Base-by-base conservation (phyloP, 2,329 filamentous ascomycete genomes). In the Pseudogymnoascus verrucosus region DNA sequence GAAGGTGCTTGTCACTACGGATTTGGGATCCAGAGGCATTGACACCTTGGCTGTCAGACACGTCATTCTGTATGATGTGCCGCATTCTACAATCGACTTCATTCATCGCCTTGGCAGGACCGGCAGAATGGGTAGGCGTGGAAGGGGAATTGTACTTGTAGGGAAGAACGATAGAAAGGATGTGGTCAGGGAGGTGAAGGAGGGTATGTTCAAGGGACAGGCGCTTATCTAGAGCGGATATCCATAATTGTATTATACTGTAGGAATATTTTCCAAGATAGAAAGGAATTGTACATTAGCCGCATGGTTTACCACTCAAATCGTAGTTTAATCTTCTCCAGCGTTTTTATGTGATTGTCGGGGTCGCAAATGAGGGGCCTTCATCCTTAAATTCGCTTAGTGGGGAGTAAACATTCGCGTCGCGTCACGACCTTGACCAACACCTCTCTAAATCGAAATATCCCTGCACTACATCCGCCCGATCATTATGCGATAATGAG, bases 61-160 rank as follows among this genome's bases (percentile, higher is more conserved):
- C 69, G 95, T 99, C 62, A 88, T 99, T 63, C 78, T 99, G 26
- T 98, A 96, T 75, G 92, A 99, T 74, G 93, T 99, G n/a, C 95
- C 95, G 4, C 93, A 98, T 73, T 96, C 91, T 0, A 96, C 92
- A 0, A 96, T 99, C 65, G 96, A 99, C 76, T 99, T 99, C 71
- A 97, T 99, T 71, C 96, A 99, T 76, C 89, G 96, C 14, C 84
- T 98, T 4, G 95, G 95, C 14, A 84, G 95, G 64, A 91, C 95
- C 1, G 95, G 95, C 0, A 85, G 95, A 36, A 98, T 98, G 91
- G 92, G 92, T 2, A 84, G 92, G 66, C 84, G 95, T 74, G 95
- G 95, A 14, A 83, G 93, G 63, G 95, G 92, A 19, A 87, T 98
- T 67, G 93, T 98, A 28, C 79, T 99, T 37, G 90, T 97, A 1